Evolutionary conservation across 1,139 yeast genomes (phyloP).

Genomic region (Suhomyces chickasaworum): DNA sequence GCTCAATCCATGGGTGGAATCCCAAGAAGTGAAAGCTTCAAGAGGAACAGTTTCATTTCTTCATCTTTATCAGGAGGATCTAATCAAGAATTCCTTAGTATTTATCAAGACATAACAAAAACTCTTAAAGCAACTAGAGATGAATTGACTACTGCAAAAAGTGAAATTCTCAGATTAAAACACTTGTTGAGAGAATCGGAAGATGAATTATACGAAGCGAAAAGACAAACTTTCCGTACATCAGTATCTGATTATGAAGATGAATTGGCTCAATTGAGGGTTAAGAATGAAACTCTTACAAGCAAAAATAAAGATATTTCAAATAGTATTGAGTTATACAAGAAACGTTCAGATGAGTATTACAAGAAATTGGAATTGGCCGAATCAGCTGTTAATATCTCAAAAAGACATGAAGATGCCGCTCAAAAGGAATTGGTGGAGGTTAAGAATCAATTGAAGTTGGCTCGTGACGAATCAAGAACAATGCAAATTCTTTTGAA

Average conservation of each 20-base stretch:
- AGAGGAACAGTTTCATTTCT: constrained; percentile 36
- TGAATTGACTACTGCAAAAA: constrained; percentile 51
- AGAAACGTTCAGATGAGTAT: constrained; percentile 74
- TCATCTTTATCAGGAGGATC: constrained; percentile 28
- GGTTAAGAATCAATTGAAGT: constrained; percentile 51
- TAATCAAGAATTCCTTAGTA: constrained; percentile 51
- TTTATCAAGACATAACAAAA: constrained; percentile 58
- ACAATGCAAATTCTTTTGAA: constrained; percentile 60
- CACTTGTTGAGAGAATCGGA: constrained; percentile 50
- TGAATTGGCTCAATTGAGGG: constrained; percentile 44
- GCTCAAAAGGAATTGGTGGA: constrained; percentile 60
- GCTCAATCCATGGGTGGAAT: constrained; percentile 14
- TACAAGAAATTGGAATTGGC: constrained; percentile 75
- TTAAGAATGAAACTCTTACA: constrained; percentile 55
- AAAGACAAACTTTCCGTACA: constrained; percentile 36
- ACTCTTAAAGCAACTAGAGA: constrained; percentile 53
- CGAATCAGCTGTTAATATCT: constrained; percentile 68
- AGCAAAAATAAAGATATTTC: constrained; percentile 55
- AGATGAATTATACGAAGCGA: constrained; percentile 47
- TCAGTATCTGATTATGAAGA: constrained; percentile 45
- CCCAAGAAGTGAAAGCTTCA: constrained; percentile 39
- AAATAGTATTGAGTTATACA: constrained; percentile 62
- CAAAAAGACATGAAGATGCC: constrained; percentile 61
- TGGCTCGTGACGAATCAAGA: constrained; percentile 60
- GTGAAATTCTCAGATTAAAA: constrained; percentile 55